phyloP scores from a whole-genome alignment of 306 rosid genomes.

The Casuarina equisetifolia region DNA sequence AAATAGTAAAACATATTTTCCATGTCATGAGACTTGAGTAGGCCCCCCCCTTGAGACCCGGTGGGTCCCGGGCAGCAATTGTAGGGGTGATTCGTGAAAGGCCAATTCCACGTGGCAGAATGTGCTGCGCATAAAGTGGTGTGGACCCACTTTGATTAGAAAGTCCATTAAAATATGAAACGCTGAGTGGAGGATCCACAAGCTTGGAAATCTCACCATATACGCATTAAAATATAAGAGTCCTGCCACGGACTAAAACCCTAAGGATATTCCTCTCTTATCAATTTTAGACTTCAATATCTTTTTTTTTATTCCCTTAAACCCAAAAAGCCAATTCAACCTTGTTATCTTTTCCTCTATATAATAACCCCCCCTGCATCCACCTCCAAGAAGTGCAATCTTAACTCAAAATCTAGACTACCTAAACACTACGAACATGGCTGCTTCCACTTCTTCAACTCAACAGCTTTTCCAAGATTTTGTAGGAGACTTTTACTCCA shows the following conservation, averaged over 20 bases:
- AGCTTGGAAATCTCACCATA: constrained; percentile 25
- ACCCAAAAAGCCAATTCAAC: constrained; percentile 14
- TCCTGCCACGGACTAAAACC: constrained; percentile 4
- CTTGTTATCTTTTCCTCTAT: constrained; percentile 19
- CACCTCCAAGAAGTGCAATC: constrained; percentile 21
- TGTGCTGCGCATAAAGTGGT: constrained; percentile 39
- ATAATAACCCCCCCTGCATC: constrained; percentile 27
- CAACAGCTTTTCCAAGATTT: constrained; percentile 34
- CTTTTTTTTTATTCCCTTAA: not conserved
- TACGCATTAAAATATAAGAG: constrained; percentile 2
- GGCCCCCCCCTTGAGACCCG: constrained; percentile 32
- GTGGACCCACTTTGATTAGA: constrained; percentile 46
- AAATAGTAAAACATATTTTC: constrained; percentile 19
- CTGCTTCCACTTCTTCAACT: constrained; percentile 38
- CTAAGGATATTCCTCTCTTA: constrained; percentile 27
- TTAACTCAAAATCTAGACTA: constrained; percentile 12
- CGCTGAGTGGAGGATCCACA: constrained; percentile 57
- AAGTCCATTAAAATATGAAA: constrained; percentile 39
- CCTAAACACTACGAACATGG: constrained; percentile 35
- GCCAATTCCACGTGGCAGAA: constrained; percentile 30
- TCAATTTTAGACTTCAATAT: not conserved
- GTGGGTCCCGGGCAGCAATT: constrained; percentile 19
- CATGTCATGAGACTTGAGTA: constrained; percentile 15
- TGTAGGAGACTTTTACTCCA: constrained; percentile 47
- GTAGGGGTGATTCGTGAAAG: constrained; percentile 11